These are phyloP conservation scores for Annulohypoxylon maeteangense DNA, from an alignment of 495 filamentous ascomycete genomes.

Conservation along the genomic window DNA sequence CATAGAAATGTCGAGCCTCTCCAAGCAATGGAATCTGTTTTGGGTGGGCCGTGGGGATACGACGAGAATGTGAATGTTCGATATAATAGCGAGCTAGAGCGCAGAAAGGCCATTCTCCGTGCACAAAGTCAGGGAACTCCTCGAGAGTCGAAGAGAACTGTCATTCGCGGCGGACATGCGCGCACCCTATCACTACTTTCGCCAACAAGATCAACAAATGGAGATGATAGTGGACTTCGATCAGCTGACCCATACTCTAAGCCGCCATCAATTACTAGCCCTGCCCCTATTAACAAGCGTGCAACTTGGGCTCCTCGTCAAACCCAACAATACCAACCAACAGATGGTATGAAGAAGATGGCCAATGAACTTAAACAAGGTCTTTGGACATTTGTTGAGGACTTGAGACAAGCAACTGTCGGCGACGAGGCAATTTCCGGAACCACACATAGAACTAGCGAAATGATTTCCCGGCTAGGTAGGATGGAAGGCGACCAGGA, in stretches of 20 bases:
- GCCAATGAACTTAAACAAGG: conserved; percentile 90
- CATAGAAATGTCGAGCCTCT: conserved; percentile 66
- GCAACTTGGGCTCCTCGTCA: conserved; percentile 60
- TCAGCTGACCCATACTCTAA: conserved; percentile 43
- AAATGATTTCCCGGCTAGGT: conserved; percentile 41
- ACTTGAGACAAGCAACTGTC: conserved; percentile 92
- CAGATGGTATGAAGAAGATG: conserved; percentile 74
- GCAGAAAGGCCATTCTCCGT: conserved; percentile 69
- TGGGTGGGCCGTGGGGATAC: conserved; percentile 29
- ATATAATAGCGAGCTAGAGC: conserved; percentile 64
- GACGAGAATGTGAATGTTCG: conserved; percentile 54
- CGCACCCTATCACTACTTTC: conserved; percentile 86
- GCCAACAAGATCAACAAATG: conserved; percentile 58
- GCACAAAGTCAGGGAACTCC: conserved; percentile 65
- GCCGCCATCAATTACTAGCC: conserved; percentile 37
- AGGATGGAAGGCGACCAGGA: conserved; percentile 49
- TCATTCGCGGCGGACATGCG: conserved; percentile 69
- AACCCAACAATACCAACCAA: conserved; percentile 47
- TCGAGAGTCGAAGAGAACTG: conserved; percentile 56
- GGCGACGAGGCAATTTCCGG: conserved; percentile 83
- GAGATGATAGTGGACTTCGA: conserved; percentile 43
- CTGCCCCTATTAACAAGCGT: conserved; percentile 52
- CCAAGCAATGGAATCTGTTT: conserved; percentile 49
- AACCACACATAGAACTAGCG: conserved; percentile 48
- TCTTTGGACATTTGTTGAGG: conserved; percentile 96